These are phyloP conservation scores for Globisporangium ultimum DNA, from an alignment of 352 stramenopile genomes.

Conservation along the genomic window DNA sequence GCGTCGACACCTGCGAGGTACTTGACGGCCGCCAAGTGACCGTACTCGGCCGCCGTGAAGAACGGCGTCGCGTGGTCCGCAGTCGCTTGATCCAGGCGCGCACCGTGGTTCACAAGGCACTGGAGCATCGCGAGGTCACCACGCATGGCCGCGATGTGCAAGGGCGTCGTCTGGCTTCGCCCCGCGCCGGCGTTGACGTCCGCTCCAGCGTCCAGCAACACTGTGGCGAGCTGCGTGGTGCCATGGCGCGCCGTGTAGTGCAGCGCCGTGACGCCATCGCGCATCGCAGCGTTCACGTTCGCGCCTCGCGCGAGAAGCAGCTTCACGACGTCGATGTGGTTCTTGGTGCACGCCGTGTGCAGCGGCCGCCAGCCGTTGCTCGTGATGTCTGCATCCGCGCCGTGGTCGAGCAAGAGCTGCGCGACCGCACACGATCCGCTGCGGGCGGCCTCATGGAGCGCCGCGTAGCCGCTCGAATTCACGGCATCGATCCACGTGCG, in stretches of 20 bases:
- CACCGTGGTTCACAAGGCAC: constrained; percentile 7
- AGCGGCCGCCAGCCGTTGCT: constrained; percentile 11
- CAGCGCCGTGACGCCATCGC: constrained; percentile 5
- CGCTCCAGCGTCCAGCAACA: constrained; percentile 5
- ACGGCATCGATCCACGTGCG: background rate
- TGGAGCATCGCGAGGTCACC: constrained; percentile 7
- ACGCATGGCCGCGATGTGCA: constrained; percentile 9
- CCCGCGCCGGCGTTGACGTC: background rate
- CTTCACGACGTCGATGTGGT: constrained; percentile 2
- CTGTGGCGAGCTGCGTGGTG: background rate
- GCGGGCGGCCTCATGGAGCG: constrained; percentile 9
- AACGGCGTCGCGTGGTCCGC: constrained; percentile 2
- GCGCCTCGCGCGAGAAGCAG: constrained; percentile 7
- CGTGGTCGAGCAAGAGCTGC: constrained; percentile 8
- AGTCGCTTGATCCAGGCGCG: background rate
- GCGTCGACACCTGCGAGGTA: constrained; percentile 3
- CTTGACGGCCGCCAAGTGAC: constrained; percentile 7
- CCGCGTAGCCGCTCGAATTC: constrained; percentile 8
- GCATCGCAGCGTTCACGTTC: constrained; percentile 6
- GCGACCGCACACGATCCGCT: background rate
- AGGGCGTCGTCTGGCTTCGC: constrained; percentile 5
- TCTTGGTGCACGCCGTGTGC: constrained; percentile 7
- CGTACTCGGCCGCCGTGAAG: constrained; percentile 14
- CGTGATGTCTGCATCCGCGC: constrained; percentile 4
- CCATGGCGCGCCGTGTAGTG: constrained; percentile 5